Conservation (phyloP, 768 basidiomycete species). For the Phlebiopsis gigantea region DNA sequence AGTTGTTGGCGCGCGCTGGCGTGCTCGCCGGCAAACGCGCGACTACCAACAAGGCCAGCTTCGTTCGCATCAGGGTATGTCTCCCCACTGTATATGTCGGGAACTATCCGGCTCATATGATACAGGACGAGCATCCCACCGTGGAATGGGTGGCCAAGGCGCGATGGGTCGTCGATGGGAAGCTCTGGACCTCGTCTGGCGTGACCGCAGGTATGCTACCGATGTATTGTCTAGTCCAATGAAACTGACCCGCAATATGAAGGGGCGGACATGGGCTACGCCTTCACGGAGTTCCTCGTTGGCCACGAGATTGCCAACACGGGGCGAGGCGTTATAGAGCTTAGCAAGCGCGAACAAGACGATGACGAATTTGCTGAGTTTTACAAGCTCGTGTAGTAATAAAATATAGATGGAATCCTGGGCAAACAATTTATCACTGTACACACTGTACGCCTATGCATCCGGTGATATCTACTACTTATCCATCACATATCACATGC, state of each 20-base stretch:
- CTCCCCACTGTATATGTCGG: too few relatives aligned
- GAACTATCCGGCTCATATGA: too few relatives aligned
- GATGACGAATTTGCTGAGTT: slow-evolving; percentile 24
- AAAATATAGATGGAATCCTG: too few relatives aligned
- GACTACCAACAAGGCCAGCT: slow-evolving; percentile 33
- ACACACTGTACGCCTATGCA: too few relatives aligned
- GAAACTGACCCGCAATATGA: neutral
- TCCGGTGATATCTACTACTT: too few relatives aligned
- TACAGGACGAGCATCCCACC: slow-evolving; percentile 13
- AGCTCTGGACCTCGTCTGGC: slow-evolving; percentile 36
- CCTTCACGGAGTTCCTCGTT: slow-evolving; percentile 29
- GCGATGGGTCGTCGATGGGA: slow-evolving; percentile 34
- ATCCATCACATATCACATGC: too few relatives aligned
- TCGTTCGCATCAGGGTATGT: slow-evolving; percentile 25
- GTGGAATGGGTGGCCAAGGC: slow-evolving; percentile 34
- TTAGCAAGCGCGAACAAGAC: slow-evolving; percentile 11
- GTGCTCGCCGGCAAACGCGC: slow-evolving; percentile 29
- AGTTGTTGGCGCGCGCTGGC: slow-evolving; percentile 29
- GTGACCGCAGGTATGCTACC: slow-evolving; percentile 25
- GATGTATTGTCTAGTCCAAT: too few relatives aligned
- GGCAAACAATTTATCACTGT: too few relatives aligned
- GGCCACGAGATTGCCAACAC: slow-evolving; percentile 16
- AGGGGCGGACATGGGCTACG: slow-evolving; percentile 29
- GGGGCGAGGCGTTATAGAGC: slow-evolving; percentile 16
- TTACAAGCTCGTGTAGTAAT: slow-evolving; percentile 14